Evolutionary conservation across 345 rosid genomes (phyloP), one percentile per base, ranked within the genome.

Genomic region (Isatis tinctoria): DNA sequence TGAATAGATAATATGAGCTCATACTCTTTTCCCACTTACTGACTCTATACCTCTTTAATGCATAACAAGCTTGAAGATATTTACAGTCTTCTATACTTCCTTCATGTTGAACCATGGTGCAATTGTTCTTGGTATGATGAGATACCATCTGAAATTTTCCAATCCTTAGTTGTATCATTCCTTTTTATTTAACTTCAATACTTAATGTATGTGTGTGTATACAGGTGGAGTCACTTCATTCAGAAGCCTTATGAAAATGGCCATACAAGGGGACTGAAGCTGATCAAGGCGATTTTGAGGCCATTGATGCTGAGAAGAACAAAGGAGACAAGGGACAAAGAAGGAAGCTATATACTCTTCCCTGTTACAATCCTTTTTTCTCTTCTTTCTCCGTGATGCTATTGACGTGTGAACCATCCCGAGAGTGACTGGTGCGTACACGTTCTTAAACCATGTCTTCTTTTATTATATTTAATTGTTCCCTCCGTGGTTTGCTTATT

Each of bases 81-180:
- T 49, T 87, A 83, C 82, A 87, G 88, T 78, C 92, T 84, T 65
- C 65, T 89, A 35, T 83, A 90, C 83, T 89, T 89, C 82, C 60
- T 89, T 68, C 92, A 79, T 57, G 92, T 87, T 10, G 90, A 89
- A 60, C 88, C 95, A 28, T 89, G 90, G 92, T 79, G 92, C 83
- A 87, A 84, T 69, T 89, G 90, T 90, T 76, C 86, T 62, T 85
- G 95, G 87, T 89, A 83, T 27, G 61, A 27, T 61, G 20, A 51
- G 26, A 26, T 22, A 18, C 56, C 62, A 75, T 20, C 40, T 60
- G 5, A 32, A 9, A 5, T 7, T 0, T 10, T 6, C 18, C 60
- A n/a, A 14, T 53, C 45, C 0, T 41, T 32, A 12, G 22, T 41
- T 18, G n/a, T n/a, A n/a, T n/a, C n/a, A 20, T 20, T n/a, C n/a